Evolutionary conservation across 345 rosid genomes (phyloP), one percentile per base, ranked within the genome.

Genomic region (Lumnitzera littorea): DNA sequence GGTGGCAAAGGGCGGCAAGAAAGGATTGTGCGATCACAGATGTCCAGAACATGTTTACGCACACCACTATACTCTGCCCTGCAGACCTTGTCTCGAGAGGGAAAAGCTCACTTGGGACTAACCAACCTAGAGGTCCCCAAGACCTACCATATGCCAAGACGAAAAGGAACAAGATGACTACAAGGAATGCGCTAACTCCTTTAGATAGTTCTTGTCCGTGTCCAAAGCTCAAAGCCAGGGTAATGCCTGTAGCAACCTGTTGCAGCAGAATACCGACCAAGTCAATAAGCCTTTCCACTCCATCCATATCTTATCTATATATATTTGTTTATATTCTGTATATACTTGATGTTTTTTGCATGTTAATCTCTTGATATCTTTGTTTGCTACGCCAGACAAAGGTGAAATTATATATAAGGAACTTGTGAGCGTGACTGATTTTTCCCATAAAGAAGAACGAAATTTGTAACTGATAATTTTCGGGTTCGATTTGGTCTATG

Each of bases 111-210:
- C 98, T 88, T 3, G 96, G 98, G 29, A 88, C 96, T 20, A 91
- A 70, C 98, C 96, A 91, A 8, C 96, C 96, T n/a, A 91, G 77
- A 16, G 96, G 98, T 3, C 98, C 98, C 96, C 98, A 91, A 0
- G 96, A 91, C 66, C 96, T 80, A 8, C 96, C 98, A 12, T 86
- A 88, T 0, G 96, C 91, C 50, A 88, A 62, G 15, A 86, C 92
- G 64, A 91, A 91, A 7, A 86, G 60, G 81, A 78, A 86, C 16
- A 91, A 73, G 46, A 88, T 62, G 2, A 77, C 20, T 63, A 90
- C 95, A 0, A 90, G 87, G 68, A 85, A 70, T 3, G 60, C 2
- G 9, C 91, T 84, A 0, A 78, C 36, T 6, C 72, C 71, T 62
- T 72, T 71, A 0, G 96, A 54, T 3, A 88, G 81, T 15, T 36